These are phyloP conservation scores for Pseudogymnoascus sp. DNA, from an alignment of 2,329 filamentous ascomycete species.

Conservation along the genomic window DNA sequence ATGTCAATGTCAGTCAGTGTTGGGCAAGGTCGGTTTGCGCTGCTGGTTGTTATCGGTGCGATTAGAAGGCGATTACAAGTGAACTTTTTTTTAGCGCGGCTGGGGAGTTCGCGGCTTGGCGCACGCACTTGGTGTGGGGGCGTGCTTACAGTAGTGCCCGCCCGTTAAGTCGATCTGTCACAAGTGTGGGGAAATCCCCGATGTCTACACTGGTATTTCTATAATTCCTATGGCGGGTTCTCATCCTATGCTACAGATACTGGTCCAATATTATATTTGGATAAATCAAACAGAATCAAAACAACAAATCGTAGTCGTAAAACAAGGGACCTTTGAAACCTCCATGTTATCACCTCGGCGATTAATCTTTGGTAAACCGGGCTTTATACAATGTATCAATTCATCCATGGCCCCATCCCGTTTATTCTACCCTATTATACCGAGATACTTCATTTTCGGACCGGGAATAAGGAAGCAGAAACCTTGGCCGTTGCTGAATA, in stretches of 20 bases:
- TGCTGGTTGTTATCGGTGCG: background rate
- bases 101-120: background rate
- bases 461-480: background rate
- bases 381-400: background rate
- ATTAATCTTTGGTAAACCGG: background rate
- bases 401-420: conserved; percentile 1
- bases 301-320: background rate
- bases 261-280: background rate
- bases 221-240: background rate
- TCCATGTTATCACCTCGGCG: background rate
- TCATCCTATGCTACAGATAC: too few species aligned
- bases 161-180: background rate
- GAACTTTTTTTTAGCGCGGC: conserved; percentile 2
- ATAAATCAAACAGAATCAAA: background rate
- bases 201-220: background rate
- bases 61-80: background rate
- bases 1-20: background rate
- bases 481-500: background rate
- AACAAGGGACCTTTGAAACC: background rate
- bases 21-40: background rate
- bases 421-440: background rate
- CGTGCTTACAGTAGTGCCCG: background rate
- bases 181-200: background rate
- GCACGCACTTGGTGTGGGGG: background rate
- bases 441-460: background rate